Base-by-base conservation (phyloP, 2,329 filamentous ascomycete genomes). In the Chrysosporium keratinophilum region DNA sequence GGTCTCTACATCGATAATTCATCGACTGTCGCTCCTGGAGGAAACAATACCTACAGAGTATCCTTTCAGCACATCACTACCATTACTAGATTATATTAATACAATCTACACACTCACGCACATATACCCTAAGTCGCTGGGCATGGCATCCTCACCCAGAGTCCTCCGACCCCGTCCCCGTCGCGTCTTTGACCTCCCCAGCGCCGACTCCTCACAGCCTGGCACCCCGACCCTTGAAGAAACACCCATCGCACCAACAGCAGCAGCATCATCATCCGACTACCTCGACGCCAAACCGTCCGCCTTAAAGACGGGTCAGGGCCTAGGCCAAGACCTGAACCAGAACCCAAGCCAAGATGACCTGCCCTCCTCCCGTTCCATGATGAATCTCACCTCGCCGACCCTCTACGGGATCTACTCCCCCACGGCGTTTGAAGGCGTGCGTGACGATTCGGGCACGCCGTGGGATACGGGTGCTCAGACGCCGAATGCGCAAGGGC, bases 341-440 rank as follows among this genome's bases (percentile, higher is more conserved):
- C 3, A 28, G 23, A 7, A n/a, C n/a, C 40, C 51, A 5, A 65
- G 65, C 17, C 61, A 62, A 20, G 63, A 66, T 60, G 42, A 62
- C 59, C 34, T 66, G 62, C 58, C 68, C 60, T 71, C 78, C 50
- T 74, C 81, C 59, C 82, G 85, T 59, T 95, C 88, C 9, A 80
- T 88, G 54, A 75, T 89, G 64, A 95, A 96, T 66, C 78, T 98
- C 56, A 95, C 88, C 3, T 84, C 87, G 9, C 90, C 88, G 1
- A 95, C 93, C 0, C 79, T 98, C 4, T 87, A 85, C 61, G 91
- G 93, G 52, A 98, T 98, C 63, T 98, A 95, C 74, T 83, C 83
- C 10, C 82, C 82, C 5, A 80, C 80, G 0, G 77, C 78, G 33
- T 78, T 79, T 55, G 74, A 78, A 43, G 70, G 58, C 17, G 49